These are phyloP conservation scores for Bonia amplexicaulis DNA, from an alignment of 176 grass and related monocot species.

Conservation along the genomic window DNA sequence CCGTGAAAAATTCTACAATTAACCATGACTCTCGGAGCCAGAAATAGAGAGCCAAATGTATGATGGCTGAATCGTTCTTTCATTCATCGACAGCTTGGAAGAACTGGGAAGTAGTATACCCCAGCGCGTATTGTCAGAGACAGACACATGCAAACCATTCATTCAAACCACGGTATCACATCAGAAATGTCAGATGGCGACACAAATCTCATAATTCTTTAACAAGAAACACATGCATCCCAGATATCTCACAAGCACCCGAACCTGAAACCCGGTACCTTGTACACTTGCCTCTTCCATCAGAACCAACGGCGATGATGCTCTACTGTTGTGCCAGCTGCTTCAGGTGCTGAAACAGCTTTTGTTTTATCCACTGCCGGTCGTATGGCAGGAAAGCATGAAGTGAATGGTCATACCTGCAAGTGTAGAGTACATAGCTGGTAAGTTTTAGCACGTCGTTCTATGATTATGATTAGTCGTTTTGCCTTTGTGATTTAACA, in stretches of 20 bases:
- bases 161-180: neutral
- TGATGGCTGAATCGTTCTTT: neutral
- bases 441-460: neutral
- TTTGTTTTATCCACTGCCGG: conserved; percentile 81
- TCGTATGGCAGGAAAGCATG: conserved; percentile 74
- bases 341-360: conserved; percentile 70
- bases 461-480: neutral
- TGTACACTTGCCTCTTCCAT: neutral
- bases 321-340: conserved; percentile 40
- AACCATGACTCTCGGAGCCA: neutral
- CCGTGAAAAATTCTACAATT: neutral
- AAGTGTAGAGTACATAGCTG: neutral
- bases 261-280: neutral
- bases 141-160: neutral
- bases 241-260: neutral
- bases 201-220: neutral
- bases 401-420: conserved; percentile 66
- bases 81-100: neutral
- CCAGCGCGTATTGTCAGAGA: neutral
- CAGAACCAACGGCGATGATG: neutral
- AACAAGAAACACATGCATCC: neutral
- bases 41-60: neutral
- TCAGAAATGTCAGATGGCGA: neutral
- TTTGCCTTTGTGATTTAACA: neutral
- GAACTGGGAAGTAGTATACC: neutral